Percentiles rank a stretch among this genome's conserved stretches.
Conservation (phyloP, 257 asterid species). For the Ligustrum vulgare region DNA sequence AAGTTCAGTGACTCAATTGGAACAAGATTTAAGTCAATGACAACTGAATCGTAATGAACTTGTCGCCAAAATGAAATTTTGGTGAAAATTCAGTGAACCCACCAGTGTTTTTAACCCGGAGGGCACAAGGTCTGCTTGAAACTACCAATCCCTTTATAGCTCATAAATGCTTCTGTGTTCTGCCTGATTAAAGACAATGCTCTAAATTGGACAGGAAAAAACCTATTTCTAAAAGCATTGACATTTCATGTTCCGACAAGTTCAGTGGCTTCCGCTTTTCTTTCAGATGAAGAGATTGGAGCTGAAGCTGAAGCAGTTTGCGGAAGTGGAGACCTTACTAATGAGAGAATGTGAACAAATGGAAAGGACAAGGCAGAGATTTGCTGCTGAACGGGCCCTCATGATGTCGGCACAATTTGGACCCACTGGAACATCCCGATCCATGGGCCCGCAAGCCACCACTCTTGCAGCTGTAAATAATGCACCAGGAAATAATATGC, state of each 20-base stretch:
- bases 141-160: background rate
- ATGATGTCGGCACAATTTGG: slow-evolving; percentile 61
- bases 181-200: background rate
- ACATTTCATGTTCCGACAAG: background rate
- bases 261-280: slow-evolving; percentile 7
- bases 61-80: no score
- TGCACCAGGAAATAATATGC: slow-evolving; percentile 36
- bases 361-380: slow-evolving; percentile 81
- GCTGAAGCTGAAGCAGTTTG: slow-evolving; percentile 96
- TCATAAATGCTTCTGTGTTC: background rate
- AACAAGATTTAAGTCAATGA: no score
- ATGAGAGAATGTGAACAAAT: slow-evolving; percentile 97
- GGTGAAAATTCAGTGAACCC: no score
- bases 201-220: background rate
- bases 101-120: no score
- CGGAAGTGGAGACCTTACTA: slow-evolving; percentile 86
- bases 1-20: no score
- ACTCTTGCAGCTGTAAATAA: slow-evolving; percentile 40
- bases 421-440: slow-evolving; percentile 50
- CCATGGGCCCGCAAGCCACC: slow-evolving; percentile 49
- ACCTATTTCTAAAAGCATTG: background rate
- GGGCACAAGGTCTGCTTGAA: background rate
- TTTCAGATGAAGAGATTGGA: slow-evolving; percentile 89
- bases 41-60: no score
- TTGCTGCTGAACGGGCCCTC: slow-evolving; percentile 52